Percentiles rank a stretch among this genome's conserved stretches.
Evolutionary conservation across 1,139 yeast species (phyloP).

Genomic region (Taphrina sp.): DNA sequence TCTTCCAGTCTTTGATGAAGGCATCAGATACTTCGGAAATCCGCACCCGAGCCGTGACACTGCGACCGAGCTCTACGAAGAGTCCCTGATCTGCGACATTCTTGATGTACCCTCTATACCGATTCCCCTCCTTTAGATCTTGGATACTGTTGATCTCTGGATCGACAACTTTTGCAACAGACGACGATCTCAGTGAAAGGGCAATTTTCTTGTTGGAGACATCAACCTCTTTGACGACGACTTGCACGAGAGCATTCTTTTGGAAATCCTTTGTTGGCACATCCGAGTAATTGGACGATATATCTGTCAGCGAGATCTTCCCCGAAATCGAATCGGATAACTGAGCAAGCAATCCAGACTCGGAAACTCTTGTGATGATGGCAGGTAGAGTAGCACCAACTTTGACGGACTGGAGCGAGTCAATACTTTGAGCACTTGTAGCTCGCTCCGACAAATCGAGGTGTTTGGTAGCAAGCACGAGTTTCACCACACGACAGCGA

Average conservation of each 20-base stretch:
- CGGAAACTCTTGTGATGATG: conserved; percentile 61
- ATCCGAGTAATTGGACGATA: conserved; percentile 65
- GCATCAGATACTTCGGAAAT: conserved; percentile 79
- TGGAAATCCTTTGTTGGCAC: conserved; percentile 52
- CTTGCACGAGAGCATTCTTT: conserved; percentile 60
- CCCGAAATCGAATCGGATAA: conserved; percentile 47
- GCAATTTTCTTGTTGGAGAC: conserved; percentile 45
- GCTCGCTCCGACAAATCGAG: conserved; percentile 56
- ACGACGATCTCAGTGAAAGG: conserved; percentile 33
- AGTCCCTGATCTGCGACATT: conserved; percentile 75
- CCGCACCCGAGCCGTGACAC: conserved; percentile 74
- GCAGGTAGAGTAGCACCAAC: conserved; percentile 66
- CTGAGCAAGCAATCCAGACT: conserved; percentile 63
- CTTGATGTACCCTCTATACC: conserved; percentile 76
- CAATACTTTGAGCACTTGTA: conserved; percentile 34
- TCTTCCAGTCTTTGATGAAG: conserved; percentile 83
- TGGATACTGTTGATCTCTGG: conserved; percentile 51
- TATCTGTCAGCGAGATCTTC: conserved; percentile 71
- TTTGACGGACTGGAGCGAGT: conserved; percentile 22
- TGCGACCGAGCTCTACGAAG: conserved; percentile 71
- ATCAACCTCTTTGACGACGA: conserved; percentile 41
- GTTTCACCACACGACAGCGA: conserved; percentile 55
- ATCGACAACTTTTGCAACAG: conserved; percentile 46
- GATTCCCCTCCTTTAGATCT: conserved; percentile 68
- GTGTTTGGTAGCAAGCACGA: conserved; percentile 56